A percentile compares a stretch with the other conserved stretches of the same genome.
Conservation (phyloP, 2,329 filamentous ascomycete genomes). For the Botrytis pseudocinerea region DNA sequence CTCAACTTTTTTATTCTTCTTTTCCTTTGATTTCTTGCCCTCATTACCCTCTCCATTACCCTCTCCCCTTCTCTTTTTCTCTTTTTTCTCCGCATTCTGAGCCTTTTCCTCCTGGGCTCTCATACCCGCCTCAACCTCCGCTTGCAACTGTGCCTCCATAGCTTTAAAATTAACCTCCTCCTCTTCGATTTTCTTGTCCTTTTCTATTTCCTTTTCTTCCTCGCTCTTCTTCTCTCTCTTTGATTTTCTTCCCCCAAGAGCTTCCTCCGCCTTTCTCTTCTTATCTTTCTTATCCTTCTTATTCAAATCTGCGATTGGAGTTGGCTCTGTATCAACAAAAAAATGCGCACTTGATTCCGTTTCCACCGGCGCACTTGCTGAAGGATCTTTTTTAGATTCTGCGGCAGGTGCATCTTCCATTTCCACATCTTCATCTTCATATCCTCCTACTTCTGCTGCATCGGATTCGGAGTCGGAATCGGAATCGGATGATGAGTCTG, state of each 20-base stretch:
- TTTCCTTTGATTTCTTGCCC: conserved; percentile 25
- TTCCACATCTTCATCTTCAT: conserved; percentile 22
- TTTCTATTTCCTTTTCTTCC: conserved; percentile 45
- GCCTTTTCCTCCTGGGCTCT: conserved; percentile 27
- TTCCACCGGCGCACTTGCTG: neutral
- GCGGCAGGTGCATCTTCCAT: conserved; percentile 19
- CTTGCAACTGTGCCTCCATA: conserved; percentile 31
- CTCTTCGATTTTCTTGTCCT: conserved; percentile 56
- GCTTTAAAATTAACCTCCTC: conserved; percentile 31
- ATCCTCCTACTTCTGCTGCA: neutral
- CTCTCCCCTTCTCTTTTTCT: conserved; percentile 28
- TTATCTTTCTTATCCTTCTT: conserved; percentile 30
- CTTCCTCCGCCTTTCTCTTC: neutral
- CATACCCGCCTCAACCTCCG: conserved; percentile 31
- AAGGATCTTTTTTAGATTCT: neutral
- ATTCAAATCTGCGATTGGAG: conserved; percentile 24
- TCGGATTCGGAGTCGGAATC: conserved; percentile 12
- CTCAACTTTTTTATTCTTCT: conserved; percentile 19
- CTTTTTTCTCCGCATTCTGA: conserved; percentile 24
- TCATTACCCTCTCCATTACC: conserved; percentile 18
- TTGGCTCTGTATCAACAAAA: conserved; percentile 35
- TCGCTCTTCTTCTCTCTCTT: conserved; percentile 69
- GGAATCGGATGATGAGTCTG: neutral
- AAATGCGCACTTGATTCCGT: conserved; percentile 34
- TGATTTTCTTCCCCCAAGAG: neutral